phyloP scores from a whole-genome alignment of 495 filamentous ascomycete genomes.

The Pseudoneurospora amorphoporcata region DNA sequence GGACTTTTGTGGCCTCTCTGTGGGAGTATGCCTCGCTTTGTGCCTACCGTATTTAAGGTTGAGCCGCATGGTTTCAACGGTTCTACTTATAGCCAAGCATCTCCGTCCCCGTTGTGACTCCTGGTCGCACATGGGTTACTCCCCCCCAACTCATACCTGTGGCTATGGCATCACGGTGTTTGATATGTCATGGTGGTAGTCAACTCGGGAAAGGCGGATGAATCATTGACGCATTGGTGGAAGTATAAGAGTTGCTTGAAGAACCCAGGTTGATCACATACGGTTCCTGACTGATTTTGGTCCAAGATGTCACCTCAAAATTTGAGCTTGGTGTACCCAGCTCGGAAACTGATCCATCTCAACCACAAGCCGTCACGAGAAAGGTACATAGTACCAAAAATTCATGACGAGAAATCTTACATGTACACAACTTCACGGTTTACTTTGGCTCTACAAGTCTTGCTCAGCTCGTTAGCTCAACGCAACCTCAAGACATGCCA shows the following conservation, averaged over 20 bases:
- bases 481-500: neutral
- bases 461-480: neutral
- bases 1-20: neutral
- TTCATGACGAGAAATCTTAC: too few relatives aligned
- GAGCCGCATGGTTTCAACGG: neutral
- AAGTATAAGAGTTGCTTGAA: neutral
- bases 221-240: neutral
- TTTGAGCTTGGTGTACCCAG: neutral
- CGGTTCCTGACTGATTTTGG: neutral
- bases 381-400: too few relatives aligned
- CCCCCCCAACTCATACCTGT: neutral
- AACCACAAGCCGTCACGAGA: too few relatives aligned
- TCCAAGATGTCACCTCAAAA: neutral
- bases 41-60: neutral
- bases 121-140: neutral
- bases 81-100: neutral
- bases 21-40: neutral
- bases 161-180: neutral
- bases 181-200: neutral
- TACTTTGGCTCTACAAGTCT: neutral
- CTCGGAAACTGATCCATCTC: neutral
- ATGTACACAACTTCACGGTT: too few relatives aligned
- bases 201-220: neutral
- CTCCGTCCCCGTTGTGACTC: neutral
- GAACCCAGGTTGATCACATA: neutral